Conservation (phyloP, 176 grass and related monocot species). For the Panicum miliaceum region DNA sequence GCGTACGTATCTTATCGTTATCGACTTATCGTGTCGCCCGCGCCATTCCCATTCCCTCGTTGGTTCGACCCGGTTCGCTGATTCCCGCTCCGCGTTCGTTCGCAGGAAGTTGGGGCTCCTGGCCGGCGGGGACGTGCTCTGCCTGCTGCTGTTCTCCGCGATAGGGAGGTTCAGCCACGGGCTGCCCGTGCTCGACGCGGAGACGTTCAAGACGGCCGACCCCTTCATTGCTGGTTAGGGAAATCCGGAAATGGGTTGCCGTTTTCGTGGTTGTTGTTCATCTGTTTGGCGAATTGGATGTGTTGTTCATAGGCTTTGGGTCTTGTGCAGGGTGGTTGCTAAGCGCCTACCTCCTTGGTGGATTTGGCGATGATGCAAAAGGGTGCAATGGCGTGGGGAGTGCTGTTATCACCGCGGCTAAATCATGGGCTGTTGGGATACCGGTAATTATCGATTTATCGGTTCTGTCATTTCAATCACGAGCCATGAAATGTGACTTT, state of each 20-base stretch:
- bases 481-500: neutral
- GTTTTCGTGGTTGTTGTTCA: neutral
- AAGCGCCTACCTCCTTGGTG: conserved; percentile 81
- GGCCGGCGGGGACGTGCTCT: conserved; percentile 79
- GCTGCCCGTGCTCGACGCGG: conserved; percentile 61
- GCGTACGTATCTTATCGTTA: conserved; percentile 50
- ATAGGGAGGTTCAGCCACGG: conserved; percentile 96
- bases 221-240: conserved; percentile 84
- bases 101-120: conserved; percentile 77
- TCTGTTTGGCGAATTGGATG: neutral
- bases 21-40: neutral
- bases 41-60: neutral
- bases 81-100: conserved; percentile 20
- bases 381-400: conserved; percentile 71
- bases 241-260: neutral
- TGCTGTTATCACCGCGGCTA: conserved; percentile 60
- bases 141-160: conserved; percentile 78
- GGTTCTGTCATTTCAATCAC: neutral
- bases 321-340: conserved; percentile 80
- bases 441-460: conserved; percentile 57
- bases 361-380: conserved; percentile 83
- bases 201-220: conserved; percentile 83
- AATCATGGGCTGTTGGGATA: conserved; percentile 84
- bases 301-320: conserved; percentile 9
- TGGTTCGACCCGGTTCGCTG: conserved; percentile 8